These are phyloP conservation scores for Aurifilum marmelostoma DNA, from an alignment of 2,329 filamentous ascomycete species.

Conservation along the genomic window DNA sequence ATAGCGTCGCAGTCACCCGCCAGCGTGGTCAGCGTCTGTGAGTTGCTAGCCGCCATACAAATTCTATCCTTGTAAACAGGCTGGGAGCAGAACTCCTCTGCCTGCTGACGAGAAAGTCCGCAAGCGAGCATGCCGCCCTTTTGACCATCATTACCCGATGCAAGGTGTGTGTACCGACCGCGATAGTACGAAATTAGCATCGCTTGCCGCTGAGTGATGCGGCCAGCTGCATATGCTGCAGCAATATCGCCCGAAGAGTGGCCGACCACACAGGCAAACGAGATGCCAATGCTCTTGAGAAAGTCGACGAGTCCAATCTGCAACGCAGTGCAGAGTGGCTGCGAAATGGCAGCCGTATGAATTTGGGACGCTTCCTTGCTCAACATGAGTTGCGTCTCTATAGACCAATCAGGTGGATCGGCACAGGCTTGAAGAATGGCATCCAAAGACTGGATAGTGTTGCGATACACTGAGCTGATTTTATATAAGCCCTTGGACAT, in stretches of 20 bases:
- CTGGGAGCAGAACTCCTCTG: constrained; percentile 33
- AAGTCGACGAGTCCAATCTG: constrained; percentile 49
- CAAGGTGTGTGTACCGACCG: constrained; percentile 39
- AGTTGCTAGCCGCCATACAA: constrained; percentile 40
- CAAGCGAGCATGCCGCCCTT: constrained; percentile 43
- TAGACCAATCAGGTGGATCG: constrained; percentile 37
- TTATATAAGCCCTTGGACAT: constrained; percentile 43
- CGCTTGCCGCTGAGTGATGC: constrained; percentile 41
- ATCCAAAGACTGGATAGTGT: constrained; percentile 41
- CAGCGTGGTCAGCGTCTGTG: constrained; percentile 39
- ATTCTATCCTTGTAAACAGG: constrained; percentile 34
- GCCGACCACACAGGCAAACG: constrained; percentile 41
- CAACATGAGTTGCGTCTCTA: constrained; percentile 42
- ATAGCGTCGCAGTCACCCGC: constrained; percentile 42
- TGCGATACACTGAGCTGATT: constrained; percentile 38
- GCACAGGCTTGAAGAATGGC: constrained; percentile 33
- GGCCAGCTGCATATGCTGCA: constrained; percentile 46
- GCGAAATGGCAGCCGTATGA: constrained; percentile 46
- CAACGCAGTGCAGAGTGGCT: constrained; percentile 57
- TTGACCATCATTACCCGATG: constrained; percentile 28
- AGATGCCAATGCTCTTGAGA: constrained; percentile 34
- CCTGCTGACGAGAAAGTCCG: constrained; percentile 37
- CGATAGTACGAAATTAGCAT: constrained; percentile 47
- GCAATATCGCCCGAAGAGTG: constrained; percentile 50
- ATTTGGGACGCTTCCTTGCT: constrained; percentile 37